A percentile compares a stretch with the other conserved stretches of the same genome.
Conservation (phyloP, 2,329 filamentous ascomycete species). For the Boeremia exigua region DNA sequence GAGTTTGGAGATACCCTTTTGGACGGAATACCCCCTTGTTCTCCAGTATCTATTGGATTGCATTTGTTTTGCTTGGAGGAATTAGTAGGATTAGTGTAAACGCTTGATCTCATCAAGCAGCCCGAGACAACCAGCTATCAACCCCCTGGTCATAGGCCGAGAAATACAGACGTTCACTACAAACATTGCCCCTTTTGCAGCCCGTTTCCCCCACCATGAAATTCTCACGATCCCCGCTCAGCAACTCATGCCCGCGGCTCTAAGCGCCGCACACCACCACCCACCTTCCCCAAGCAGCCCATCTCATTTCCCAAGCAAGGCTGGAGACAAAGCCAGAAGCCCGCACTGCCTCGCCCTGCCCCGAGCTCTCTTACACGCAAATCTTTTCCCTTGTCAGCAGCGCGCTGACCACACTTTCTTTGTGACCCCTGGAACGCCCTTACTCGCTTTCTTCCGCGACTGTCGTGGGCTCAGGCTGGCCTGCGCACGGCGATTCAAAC, state of each 20-base stretch:
- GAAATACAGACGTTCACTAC: not conserved
- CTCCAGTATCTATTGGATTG: conserved; percentile 11
- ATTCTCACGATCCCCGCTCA: not conserved
- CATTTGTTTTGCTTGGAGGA: conserved; percentile 11
- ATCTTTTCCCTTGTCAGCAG: not conserved
- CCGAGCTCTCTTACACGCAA: not conserved
- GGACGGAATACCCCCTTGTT: conserved; percentile 15
- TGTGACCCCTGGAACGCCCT: not conserved
- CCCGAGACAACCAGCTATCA: not conserved
- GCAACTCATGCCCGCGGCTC: not conserved
- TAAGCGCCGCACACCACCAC: not conserved
- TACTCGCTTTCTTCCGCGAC: not conserved
- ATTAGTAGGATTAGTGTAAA: not conserved
- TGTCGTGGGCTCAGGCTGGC: no score
- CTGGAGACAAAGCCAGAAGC: not conserved
- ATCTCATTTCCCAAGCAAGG: not conserved
- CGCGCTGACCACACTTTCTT: not conserved
- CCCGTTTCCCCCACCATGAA: not conserved
- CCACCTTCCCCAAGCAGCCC: not conserved
- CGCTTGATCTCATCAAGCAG: not conserved
- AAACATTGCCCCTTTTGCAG: not conserved
- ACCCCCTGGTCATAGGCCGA: not conserved
- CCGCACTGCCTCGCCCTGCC: not conserved
- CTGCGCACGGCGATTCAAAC: no score
- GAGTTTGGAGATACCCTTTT: conserved; percentile 50